A percentile compares a stretch with the other conserved stretches of the same genome.
These are phyloP conservation scores for Yamadazyma paraphyllophila DNA, from an alignment of 805 yeast genomes.

Conservation along the genomic window DNA sequence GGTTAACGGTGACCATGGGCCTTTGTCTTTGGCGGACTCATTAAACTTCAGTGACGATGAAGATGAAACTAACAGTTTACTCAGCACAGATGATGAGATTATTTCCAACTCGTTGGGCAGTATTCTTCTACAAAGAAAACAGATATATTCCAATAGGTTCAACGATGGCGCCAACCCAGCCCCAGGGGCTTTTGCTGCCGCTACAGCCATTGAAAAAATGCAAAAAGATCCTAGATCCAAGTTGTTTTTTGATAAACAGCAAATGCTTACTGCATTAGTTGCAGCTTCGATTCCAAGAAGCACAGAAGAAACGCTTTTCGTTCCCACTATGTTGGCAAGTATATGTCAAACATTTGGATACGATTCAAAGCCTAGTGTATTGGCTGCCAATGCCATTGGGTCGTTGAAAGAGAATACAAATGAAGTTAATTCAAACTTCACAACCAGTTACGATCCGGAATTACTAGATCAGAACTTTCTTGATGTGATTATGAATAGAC, in stretches of 20 bases:
- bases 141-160: slow-evolving; percentile 11
- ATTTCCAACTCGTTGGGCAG: slow-evolving; percentile 15
- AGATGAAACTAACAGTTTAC: slow-evolving; percentile 29
- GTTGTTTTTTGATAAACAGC: slow-evolving; percentile 29
- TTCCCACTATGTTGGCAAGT: slow-evolving; percentile 68
- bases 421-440: slow-evolving; percentile 14
- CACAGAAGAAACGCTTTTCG: slow-evolving; percentile 74
- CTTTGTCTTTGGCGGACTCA: slow-evolving; percentile 32
- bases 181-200: slow-evolving; percentile 70
- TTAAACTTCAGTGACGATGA: slow-evolving; percentile 48
- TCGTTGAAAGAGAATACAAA: slow-evolving; percentile 52
- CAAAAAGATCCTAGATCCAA: slow-evolving; percentile 27
- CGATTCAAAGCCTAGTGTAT: slow-evolving; percentile 64
- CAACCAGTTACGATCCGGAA: slow-evolving; percentile 3
- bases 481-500: slow-evolving; percentile 26
- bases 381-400: slow-evolving; percentile 70
- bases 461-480: slow-evolving; percentile 15
- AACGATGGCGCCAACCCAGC: slow-evolving; percentile 60
- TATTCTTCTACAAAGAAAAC: slow-evolving; percentile 12
- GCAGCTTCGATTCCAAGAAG: slow-evolving; percentile 74
- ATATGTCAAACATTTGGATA: slow-evolving; percentile 71
- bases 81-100: slow-evolving; percentile 28
- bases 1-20: slow-evolving; percentile 35
- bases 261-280: slow-evolving; percentile 44
- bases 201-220: slow-evolving; percentile 59